Conservation (phyloP, 192 early-diverging fungal genomes). For the Coemansia guatemalensis region DNA sequence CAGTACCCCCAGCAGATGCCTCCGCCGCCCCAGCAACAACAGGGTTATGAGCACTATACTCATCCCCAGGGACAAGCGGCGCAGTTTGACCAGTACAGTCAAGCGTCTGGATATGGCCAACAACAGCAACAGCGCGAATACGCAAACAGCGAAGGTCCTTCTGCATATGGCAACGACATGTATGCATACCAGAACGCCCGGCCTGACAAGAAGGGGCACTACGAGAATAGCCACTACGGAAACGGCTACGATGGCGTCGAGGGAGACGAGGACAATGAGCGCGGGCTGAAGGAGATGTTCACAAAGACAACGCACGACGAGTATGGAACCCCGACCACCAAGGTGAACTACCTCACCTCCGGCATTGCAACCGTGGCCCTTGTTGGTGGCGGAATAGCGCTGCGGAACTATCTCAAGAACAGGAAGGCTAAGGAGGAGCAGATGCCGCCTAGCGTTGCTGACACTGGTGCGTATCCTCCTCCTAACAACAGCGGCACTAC, state of each 20-base stretch:
- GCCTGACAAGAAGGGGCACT: slow-evolving; percentile 6
- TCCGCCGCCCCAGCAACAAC: slow-evolving; percentile 13
- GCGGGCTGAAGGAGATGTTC: slow-evolving; percentile 40
- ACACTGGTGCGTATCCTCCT: no score
- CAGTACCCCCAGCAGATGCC: slow-evolving; percentile 9
- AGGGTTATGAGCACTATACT: slow-evolving; percentile 9
- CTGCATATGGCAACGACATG: neutral
- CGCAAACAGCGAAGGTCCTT: neutral
- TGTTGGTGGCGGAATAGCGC: neutral
- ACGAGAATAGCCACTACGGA: neutral
- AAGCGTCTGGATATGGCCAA: slow-evolving; percentile 4
- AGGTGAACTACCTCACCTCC: slow-evolving; percentile 13
- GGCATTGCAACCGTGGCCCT: neutral
- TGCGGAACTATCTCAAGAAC: no score
- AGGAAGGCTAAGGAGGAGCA: no score
- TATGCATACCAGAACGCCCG: slow-evolving; percentile 2
- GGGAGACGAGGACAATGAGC: slow-evolving; percentile 32
- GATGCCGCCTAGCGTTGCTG: no score
- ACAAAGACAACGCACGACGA: slow-evolving; percentile 26
- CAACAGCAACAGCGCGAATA: neutral
- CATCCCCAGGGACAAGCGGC: no score
- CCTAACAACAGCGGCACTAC: no score
- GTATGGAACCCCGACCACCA: slow-evolving; percentile 20
- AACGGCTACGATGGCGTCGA: slow-evolving; percentile 6
- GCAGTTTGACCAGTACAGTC: slow-evolving; percentile 7